Conservation (phyloP, 1,139 yeast genomes). For the Geotrichum restrictum region DNA sequence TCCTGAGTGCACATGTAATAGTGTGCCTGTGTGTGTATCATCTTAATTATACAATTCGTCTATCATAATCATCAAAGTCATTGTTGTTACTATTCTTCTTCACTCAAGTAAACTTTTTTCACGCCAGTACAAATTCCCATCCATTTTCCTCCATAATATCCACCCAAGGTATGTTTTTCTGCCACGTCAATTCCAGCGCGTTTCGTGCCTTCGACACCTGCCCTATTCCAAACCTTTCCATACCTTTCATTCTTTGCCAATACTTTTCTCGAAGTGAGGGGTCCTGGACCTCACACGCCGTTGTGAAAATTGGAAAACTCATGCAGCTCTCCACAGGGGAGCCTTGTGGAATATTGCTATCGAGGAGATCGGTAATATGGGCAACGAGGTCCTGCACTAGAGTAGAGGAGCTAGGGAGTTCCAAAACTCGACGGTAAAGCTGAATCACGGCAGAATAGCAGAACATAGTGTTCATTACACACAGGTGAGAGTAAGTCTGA, state of each 20-base stretch:
- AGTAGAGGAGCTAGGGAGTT: constrained; percentile 43
- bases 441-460: constrained; percentile 52
- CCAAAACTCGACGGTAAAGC: constrained; percentile 49
- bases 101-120: no score
- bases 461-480: constrained; percentile 50
- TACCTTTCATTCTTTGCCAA: constrained; percentile 40
- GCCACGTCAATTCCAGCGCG: constrained; percentile 52
- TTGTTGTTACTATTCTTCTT: no score
- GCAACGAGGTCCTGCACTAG: constrained; percentile 46
- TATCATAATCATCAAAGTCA: no score
- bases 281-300: constrained; percentile 51
- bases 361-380: constrained; percentile 42
- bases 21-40: no score
- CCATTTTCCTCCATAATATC: constrained; percentile 34
- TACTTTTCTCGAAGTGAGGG: constrained; percentile 39
- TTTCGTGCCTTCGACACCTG: constrained; percentile 45
- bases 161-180: constrained; percentile 30
- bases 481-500: constrained; percentile 42
- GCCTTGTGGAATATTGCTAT: constrained; percentile 42
- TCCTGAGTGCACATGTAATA: neutral
- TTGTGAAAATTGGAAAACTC: constrained; percentile 51
- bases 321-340: constrained; percentile 52
- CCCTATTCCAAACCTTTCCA: constrained; percentile 47
- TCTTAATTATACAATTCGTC: no score
- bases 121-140: constrained; percentile 33